Evolutionary conservation across 192 early-diverging fungal species (phyloP), one percentile per base, ranked within the genome.

Genomic region (Podila epigama): DNA sequence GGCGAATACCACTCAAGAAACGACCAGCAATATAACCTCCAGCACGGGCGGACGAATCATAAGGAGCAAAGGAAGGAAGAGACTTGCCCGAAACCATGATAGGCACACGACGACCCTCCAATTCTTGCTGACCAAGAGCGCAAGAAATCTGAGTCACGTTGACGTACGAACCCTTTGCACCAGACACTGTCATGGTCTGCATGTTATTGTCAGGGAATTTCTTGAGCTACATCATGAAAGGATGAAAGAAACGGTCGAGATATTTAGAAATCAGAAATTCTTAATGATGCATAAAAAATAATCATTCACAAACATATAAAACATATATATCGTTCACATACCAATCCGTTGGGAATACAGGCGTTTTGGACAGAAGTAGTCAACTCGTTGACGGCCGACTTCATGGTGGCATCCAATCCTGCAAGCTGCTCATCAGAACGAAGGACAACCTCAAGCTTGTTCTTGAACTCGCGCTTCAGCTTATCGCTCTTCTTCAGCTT

Each of bases 121-220:
- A 86, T 75, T 96, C 94, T 84, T 98, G 97, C 81, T 99, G 98
- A 66, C 98, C 97, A 40, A 99, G 86, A 58, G 93, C 84, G 86
- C 96, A 97, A 10, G 96, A 96, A 81, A 99, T 99, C 80, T 99
- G 98, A 11, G 92, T 92, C 29, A 95, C 90, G 79, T 99, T 99
- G 61, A 98, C 92, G 60, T 89, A 90, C 20, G 91, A 94, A 44
- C 98, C 98, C 82, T 99, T 99, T 69, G 98, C 97, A 68, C 98
- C 98, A 51, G 96, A 96, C 40, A 95, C 90, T 2, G 94, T 97
- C 98, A 99, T 99, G 75, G 96, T 89, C 85, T 97, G 95, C 96
- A 99, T 98, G 83, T 96, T 95, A 83, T 99, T 99, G 60, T 88
- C 77, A 28, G 98, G 98, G 90, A 99, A 99, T 35, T 84, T 79